Conservation (phyloP, 176 grass and related monocot species). For the Neostapfia colusana region DNA sequence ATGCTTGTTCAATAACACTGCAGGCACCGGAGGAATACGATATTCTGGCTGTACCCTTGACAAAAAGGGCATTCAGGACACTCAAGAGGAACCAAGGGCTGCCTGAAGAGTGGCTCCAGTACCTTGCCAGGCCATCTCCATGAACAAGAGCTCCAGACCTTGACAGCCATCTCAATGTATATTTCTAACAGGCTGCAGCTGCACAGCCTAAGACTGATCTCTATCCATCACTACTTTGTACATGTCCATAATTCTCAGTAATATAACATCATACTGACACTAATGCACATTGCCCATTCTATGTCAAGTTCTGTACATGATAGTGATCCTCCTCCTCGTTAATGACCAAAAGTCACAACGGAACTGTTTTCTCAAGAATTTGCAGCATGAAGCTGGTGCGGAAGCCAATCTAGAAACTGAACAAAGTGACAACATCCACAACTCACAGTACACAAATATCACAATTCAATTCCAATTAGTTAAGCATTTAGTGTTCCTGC, state of each 20-base stretch:
- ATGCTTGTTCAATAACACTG: slow-evolving; percentile 28
- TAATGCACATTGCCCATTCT: not conserved
- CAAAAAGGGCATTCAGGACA: slow-evolving; percentile 60
- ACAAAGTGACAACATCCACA: not conserved
- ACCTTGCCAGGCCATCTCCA: slow-evolving; percentile 60
- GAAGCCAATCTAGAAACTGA: not conserved
- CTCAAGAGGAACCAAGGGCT: slow-evolving; percentile 70
- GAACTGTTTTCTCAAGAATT: not conserved
- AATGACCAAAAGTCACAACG: not conserved
- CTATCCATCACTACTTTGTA: slow-evolving; percentile 20
- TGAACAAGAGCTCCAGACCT: slow-evolving; percentile 26
- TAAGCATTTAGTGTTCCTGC: not conserved
- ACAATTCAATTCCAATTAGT: not conserved
- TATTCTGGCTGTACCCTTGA: slow-evolving; percentile 74
- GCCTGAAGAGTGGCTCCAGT: slow-evolving; percentile 78
- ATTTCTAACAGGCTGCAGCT: slow-evolving; percentile 12
- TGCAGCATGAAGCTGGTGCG: not conserved
- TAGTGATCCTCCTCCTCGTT: too few species aligned
- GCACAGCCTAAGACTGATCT: slow-evolving; percentile 31
- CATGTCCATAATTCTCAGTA: slow-evolving; percentile 20
- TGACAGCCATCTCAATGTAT: slow-evolving; percentile 19
- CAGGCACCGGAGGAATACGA: slow-evolving; percentile 83
- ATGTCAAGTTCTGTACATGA: not conserved
- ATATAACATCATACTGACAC: slow-evolving; percentile 19
- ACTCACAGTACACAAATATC: not conserved